Evolutionary conservation across 2,329 filamentous ascomycete species (phyloP), one percentile per base, ranked within the genome.

Genomic region (Chaetomiaceae sp.): DNA sequence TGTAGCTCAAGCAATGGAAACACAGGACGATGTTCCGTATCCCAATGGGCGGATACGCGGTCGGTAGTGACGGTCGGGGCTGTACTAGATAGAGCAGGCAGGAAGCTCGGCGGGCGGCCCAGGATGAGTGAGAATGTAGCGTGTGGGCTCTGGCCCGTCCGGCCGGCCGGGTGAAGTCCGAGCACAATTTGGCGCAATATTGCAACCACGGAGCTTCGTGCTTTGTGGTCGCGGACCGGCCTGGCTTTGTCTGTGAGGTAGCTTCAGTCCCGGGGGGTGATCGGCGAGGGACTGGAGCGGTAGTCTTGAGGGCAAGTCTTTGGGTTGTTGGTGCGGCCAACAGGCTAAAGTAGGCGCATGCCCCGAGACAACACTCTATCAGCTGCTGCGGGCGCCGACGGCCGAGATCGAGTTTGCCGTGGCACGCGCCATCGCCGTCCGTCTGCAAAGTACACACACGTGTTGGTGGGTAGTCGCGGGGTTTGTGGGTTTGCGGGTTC

Each of bases 281-380:
- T n/a, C 12, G 5, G n/a, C 12, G n/a, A 14, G 29, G 29, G 6
- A 32, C 27, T 29, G 27, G 10, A 18, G 6, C 14, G 3, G 5
- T 38, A 17, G 9, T 38, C 19, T n/a, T n/a, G n/a, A n/a, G n/a
- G n/a, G n/a, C n/a, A n/a, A n/a, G n/a, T n/a, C n/a, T n/a, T n/a
- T n/a, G n/a, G n/a, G n/a, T n/a, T n/a, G n/a, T n/a, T n/a, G 22
- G 22, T 24, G 22, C 22, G 40, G 10, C 24, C 15, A 20, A 19
- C 40, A 36, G 40, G 22, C 40, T 29, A 43, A 43, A 35, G 33
- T 36, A 33, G 33, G 17, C 40, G 4, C 14, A 33, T 5, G n/a
- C 24, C 6, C 40, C 33, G 40, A 43, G 40, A 36, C 22, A 43
- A 26, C 14, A 24, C 15, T 11, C 14, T 15, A 24, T 38, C 35